These are phyloP conservation scores for Stagonosporopsis rhizophila DNA, from an alignment of 2,329 filamentous ascomycete genomes.

Conservation along the genomic window DNA sequence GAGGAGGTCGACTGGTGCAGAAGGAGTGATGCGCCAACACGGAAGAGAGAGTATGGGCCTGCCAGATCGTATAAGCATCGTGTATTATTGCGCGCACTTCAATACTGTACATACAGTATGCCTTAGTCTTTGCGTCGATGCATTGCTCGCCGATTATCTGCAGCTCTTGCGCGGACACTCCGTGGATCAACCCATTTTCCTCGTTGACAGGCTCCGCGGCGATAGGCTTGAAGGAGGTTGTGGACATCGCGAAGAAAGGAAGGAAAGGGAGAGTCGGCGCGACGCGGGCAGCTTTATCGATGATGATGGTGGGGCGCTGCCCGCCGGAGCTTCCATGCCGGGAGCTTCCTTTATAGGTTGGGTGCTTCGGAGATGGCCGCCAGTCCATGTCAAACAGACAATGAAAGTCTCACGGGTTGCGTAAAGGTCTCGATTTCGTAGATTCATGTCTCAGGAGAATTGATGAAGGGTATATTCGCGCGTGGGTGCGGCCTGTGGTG, in stretches of 20 bases:
- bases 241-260: slow-evolving; percentile 43
- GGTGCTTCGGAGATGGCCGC: slow-evolving; percentile 7
- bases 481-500: background rate
- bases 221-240: slow-evolving; percentile 37
- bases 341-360: slow-evolving; percentile 18
- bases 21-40: slow-evolving; percentile 84
- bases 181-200: slow-evolving; percentile 54
- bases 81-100: background rate
- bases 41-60: slow-evolving; percentile 89
- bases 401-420: background rate
- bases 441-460: background rate
- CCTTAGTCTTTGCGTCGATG: slow-evolving; percentile 74
- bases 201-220: slow-evolving; percentile 39
- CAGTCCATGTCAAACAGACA: background rate
- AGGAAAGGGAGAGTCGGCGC: slow-evolving; percentile 14
- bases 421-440: background rate
- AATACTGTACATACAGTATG: slow-evolving; percentile 72
- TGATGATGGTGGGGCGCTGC: slow-evolving; percentile 21
- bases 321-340: slow-evolving; percentile 16
- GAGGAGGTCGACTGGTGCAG: slow-evolving; percentile 31
- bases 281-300: slow-evolving; percentile 26
- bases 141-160: slow-evolving; percentile 67
- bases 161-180: slow-evolving; percentile 70
- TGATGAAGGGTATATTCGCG: slow-evolving; percentile 7
- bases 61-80: background rate